Base-by-base conservation (phyloP, 1,284 basidiomycete species). In the Naganishia albida region DNA sequence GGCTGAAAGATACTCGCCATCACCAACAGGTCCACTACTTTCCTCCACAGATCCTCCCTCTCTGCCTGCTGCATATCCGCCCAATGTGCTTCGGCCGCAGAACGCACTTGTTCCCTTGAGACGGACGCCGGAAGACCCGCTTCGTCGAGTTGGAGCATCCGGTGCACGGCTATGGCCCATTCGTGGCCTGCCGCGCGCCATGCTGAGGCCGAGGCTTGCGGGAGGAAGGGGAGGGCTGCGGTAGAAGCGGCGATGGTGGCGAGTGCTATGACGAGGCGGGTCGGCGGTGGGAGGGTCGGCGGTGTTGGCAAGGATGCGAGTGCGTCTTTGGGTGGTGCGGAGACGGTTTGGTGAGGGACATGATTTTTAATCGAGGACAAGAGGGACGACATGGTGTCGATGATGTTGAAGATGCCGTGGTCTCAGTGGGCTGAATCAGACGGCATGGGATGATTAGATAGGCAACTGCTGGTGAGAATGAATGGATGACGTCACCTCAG, bases 111-210 rank as follows among this genome's bases (percentile, higher is more conserved):
- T 12, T 69, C 64, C 0, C 70, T 66, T 3, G 69, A 68, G 23
- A 76, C 73, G 7, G 67, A 48, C 1, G 70, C 52, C 0, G 78
- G 78, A 7, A 79, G 68, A 20, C 67, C 66, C 13, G 62, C 72
- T 18, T 67, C 65, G 15, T 74, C 71, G 18, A 80, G 66, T 2
- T 72, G 70, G 20, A 78, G 65, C 20, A 78, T 69, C 63, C 74
- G 71, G 46, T 71, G 69, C 0, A 80, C 70, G 1, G 74, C 67
- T 46, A 55, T 46, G 4, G 77, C 66, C 77, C 77, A 80, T 56
- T 67, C 65, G 8, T 62, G 30, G 1, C 71, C 67, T 2, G 59
- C 64, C 1, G 54, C 12, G 18, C 64, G 66, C 73, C 72, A 75
- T 60, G 63, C 42, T 18, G 43, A 7, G 18, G 43, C 46, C 6